Evolutionary conservation across 495 filamentous ascomycete genomes (phyloP), one percentile per base, ranked within the genome.

Genomic region (Aspergillus olivimuriae): DNA sequence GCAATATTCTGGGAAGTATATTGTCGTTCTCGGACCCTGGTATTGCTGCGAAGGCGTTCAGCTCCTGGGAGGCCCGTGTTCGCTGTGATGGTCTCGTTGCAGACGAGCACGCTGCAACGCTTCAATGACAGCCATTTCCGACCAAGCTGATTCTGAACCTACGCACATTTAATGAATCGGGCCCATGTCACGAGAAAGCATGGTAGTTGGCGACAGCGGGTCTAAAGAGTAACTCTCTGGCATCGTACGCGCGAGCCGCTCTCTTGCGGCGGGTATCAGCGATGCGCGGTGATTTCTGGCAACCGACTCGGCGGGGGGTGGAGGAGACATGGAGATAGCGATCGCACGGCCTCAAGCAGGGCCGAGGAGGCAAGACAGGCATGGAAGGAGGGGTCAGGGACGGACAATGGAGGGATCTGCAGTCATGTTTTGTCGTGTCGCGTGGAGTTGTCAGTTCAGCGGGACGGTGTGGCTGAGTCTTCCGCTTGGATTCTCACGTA

Each of bases 81-180:
- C 8, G n/a, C 17, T 26, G 2, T 39, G 32, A 11, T 12, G 31
- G 12, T 55, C 37, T n/a, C 50, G 34, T 8, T 40, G 47, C 23
- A 42, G 43, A 3, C 43, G 40, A 17, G 52, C 52, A 4, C 44
- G 44, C 26, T 55, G 47, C 30, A 55, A 44, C 8, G 47, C 47
- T 45, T 55, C 52, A 15, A 55, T 51, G 26, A 55, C 52, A n/a
- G 52, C 47, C 9, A 55, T 44, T 34, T 52, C 49, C n/a, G 49
- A 51, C 16, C 41, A 41, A 18, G 52, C 52, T 4, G 47, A 55
- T 22, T 50, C 47, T 12, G 51, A 33, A 2, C 52, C 48, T 4
- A 34, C 32, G 16, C 43, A 52, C 15, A 43, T 44, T 30, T 47
- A 44, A 6, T 44, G 39, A 24, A 52, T 52, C 5, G 47, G 34